These are phyloP conservation scores for Penicillium hordei DNA, from an alignment of 2,329 filamentous ascomycete species.

Conservation along the genomic window DNA sequence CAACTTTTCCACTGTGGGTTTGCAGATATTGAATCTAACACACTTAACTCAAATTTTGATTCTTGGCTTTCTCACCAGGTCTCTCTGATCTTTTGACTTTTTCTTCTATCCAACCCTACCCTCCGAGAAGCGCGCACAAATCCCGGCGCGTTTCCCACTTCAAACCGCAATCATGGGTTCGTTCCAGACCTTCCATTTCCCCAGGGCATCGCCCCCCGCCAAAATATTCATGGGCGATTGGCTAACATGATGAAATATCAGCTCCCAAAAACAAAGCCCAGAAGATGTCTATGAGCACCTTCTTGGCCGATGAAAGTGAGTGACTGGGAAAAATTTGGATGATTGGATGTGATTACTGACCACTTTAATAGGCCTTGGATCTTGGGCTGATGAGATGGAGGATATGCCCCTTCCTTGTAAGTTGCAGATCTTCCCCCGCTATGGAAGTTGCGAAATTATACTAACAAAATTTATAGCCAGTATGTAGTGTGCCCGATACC, in stretches of 20 bases:
- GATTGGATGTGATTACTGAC: slow-evolving; percentile 26
- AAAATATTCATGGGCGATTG: neutral
- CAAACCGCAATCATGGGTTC: slow-evolving; percentile 62
- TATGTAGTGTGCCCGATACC: slow-evolving; percentile 21
- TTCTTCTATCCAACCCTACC: slow-evolving; percentile 23
- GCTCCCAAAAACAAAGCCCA: slow-evolving; percentile 86
- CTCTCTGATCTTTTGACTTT: slow-evolving; percentile 22
- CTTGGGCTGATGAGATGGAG: slow-evolving; percentile 99
- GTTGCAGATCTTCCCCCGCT: slow-evolving; percentile 35
- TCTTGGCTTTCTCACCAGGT: slow-evolving; percentile 21
- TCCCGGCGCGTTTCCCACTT: slow-evolving; percentile 41
- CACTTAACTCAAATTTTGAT: slow-evolving; percentile 26
- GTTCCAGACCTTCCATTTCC: slow-evolving; percentile 25
- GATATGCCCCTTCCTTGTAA: slow-evolving; percentile 73
- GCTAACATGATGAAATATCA: neutral
- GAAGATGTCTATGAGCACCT: slow-evolving; percentile 97
- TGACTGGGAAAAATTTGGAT: slow-evolving; percentile 23
- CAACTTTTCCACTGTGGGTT: slow-evolving; percentile 27
- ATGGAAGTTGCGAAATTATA: slow-evolving; percentile 7
- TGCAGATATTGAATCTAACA: slow-evolving; percentile 16
- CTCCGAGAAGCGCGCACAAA: slow-evolving; percentile 43
- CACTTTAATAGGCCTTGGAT: slow-evolving; percentile 68
- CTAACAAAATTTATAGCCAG: slow-evolving; percentile 32
- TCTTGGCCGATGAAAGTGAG: slow-evolving; percentile 89
- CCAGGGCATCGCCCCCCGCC: neutral